Evolutionary conservation across 495 filamentous ascomycete genomes (phyloP), one percentile per base, ranked within the genome.

Genomic region (Sordaria brevicollis): DNA sequence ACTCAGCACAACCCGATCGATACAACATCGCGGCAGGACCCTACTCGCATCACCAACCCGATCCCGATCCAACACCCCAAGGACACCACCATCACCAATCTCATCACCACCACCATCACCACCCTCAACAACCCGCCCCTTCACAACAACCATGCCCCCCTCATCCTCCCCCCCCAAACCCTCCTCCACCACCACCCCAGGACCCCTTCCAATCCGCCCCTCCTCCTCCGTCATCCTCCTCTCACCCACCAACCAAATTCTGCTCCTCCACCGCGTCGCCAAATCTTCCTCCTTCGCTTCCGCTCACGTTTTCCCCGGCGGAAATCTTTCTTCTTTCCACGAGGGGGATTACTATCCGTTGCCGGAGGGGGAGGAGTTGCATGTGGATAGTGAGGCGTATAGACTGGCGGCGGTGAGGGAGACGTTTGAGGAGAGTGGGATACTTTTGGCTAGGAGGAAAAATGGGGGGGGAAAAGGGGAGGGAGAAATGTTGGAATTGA

Each of bases 231-330:
- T 99, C 57, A 83, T 99, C 65, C 85, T 98, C 34, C 80, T 99
- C 43, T 97, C 95, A 0, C 90, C 92, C 1, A 84, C 83, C 68
- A 97, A 97, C 77, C 88, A 96, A 76, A 86, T 98, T 43, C 86
- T 99, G 25, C 87, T 98, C 25, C 87, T 99, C 3, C 93, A 93
- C 74, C 89, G 95, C 67, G 92, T 97, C 13, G 83, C 89, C 65
- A 91, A 88, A 1, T 94, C 93, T 3, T 87, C 85, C 6, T 90
- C 93, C 29, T 99, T 97, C 72, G 86, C 95, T 15, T 94, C 92
- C 0, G 94, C 94, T 0, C 93, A 98, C 76, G 95, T 99, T 69
- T 99, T 99, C 74, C 95, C 95, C 0, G 95, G 95, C n/a, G 95
- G 95, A 0, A 93, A 95, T 71, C 81, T 96, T 8, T 91, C 90